Base-by-base conservation (phyloP, 1,284 basidiomycete genomes). In the Cryptococcus maquisensis region DNA sequence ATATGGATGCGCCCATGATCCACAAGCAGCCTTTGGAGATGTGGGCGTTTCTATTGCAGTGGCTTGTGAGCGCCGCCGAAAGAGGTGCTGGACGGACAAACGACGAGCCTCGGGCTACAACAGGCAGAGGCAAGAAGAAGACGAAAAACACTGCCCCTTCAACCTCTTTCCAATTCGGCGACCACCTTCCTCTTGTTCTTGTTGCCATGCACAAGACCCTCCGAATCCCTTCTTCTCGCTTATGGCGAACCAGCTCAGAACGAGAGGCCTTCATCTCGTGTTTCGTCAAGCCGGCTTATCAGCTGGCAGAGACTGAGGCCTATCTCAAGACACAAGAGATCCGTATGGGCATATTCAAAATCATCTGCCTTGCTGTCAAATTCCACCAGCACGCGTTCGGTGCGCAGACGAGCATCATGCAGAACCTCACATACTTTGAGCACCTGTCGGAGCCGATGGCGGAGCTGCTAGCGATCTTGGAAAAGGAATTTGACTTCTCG, bases 371-470 rank as follows among this genome's bases (percentile, higher is more conserved):
- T 47, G 88, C 93, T 0, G 91, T 97, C 61, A 98, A 97, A 70
- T 84, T 87, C 61, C 93, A 98, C 63, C 85, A 83, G 1, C 94
- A 98, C 64, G 81, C 84, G 1, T 84, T 88, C 55, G 84, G 85
- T 45, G 88, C 88, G 0, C 92, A 96, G 68, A 94, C 90, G 52
- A 84, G 83, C 58, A 90, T 98, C 74, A 87, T 94, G 75, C 93
- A 97, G 72, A 85, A 84, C 52, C 79, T 98, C 13, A 92, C 95
- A 58, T 96, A 95, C 75, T 91, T 87, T 66, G 95, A 98, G 66
- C 94, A 98, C 71, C 83, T 97, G 26, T 85, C 89, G 0, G 94
- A 98, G 68, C 86, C 88, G 0, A 90, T 97, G 86, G 94, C 94
- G 0, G 93, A 98, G 64, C 85, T 91, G 37, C 81, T 98, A 8